Evolutionary conservation across 495 filamentous ascomycete species (phyloP).

Genomic region (Xylaria grammica): DNA sequence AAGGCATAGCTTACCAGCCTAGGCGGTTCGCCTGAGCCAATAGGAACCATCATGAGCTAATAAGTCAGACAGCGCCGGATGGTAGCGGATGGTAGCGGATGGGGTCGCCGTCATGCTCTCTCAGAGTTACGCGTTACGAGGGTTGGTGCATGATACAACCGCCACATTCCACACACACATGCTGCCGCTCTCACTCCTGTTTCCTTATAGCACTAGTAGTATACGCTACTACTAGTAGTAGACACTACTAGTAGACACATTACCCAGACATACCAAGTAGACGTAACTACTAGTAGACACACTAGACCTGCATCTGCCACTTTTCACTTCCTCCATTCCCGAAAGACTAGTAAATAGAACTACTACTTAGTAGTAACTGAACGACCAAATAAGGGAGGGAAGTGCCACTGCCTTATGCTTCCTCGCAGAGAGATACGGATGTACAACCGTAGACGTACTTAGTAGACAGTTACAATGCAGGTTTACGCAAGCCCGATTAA

Average conservation of each 20-base stretch:
- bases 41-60: background rate
- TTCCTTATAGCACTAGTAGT: background rate
- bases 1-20: slow-evolving; percentile 5
- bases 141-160: slow-evolving; percentile 10
- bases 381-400: too few species aligned
- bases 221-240: background rate
- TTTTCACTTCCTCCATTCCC: background rate
- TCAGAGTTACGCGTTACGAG: background rate
- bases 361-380: too few species aligned
- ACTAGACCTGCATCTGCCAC: background rate
- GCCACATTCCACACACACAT: slow-evolving; percentile 2
- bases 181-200: background rate
- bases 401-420: too few species aligned
- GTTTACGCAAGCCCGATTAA: background rate
- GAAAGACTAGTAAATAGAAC: background rate
- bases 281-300: too few species aligned
- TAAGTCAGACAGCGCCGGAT: background rate
- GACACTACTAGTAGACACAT: too few species aligned
- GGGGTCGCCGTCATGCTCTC: slow-evolving; percentile 6
- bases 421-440: too few species aligned
- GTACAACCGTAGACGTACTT: too few species aligned
- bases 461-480: too few species aligned
- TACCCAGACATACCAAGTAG: too few species aligned
- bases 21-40: background rate
- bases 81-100: slow-evolving; percentile 13